phyloP scores from a whole-genome alignment of 257 asterid species.

The Gentiana dahurica region DNA sequence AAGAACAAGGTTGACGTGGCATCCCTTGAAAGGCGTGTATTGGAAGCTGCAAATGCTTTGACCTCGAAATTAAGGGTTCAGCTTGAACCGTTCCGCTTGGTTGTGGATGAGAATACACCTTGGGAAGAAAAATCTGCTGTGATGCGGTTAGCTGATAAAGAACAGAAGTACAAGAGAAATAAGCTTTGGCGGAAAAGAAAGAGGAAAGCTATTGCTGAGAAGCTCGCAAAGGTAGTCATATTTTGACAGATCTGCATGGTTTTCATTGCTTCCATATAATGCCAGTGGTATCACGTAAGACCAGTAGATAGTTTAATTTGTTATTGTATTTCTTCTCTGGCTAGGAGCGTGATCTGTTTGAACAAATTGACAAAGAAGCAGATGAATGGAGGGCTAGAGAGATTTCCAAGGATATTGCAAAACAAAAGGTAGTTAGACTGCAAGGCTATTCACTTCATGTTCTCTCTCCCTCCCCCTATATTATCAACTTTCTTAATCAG shows the following conservation, averaged over 20 bases:
- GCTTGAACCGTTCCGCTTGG: slow-evolving; percentile 81
- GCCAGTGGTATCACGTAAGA: slow-evolving; percentile 2
- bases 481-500: neutral
- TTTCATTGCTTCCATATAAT: neutral
- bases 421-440: slow-evolving; percentile 48
- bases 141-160: slow-evolving; percentile 47
- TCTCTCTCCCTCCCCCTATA: too few relatives aligned
- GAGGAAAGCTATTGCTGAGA: slow-evolving; percentile 59
- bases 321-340: slow-evolving; percentile 2
- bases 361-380: slow-evolving; percentile 64
- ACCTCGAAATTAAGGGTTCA: slow-evolving; percentile 52
- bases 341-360: slow-evolving; percentile 63
- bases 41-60: slow-evolving; percentile 56
- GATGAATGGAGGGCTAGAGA: slow-evolving; percentile 93
- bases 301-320: slow-evolving; percentile 1
- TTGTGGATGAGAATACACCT: slow-evolving; percentile 48
- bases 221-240: slow-evolving; percentile 41
- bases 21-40: slow-evolving; percentile 39
- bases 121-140: slow-evolving; percentile 91
- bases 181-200: slow-evolving; percentile 80
- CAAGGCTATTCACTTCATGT: neutral
- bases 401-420: slow-evolving; percentile 80
- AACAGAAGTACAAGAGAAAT: slow-evolving; percentile 69
- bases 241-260: neutral
- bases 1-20: slow-evolving; percentile 30